Base-by-base conservation (phyloP, 257 asterid genomes). In the Coffea eugenioides region DNA sequence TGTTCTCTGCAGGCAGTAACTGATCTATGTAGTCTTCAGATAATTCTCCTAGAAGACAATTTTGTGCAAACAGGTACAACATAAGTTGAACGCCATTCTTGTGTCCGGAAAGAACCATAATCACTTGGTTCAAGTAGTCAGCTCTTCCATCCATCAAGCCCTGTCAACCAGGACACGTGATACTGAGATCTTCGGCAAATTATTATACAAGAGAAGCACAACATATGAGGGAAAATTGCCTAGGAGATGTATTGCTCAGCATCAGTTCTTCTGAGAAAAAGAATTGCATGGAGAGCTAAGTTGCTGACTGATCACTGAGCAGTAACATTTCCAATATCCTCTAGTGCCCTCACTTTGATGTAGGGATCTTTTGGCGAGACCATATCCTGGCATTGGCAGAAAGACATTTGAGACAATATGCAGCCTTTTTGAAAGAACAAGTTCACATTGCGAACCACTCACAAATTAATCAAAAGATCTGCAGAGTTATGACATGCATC, bases 351-450 rank as follows among this genome's bases (percentile, higher is more conserved):
- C 78, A 92, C 99, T 85, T 94, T 95, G 79, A 95, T 89, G 88
- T 85, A 94, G 46, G 99, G 98, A 89, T 95, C 97, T 84, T 95
- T 95, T 8, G 98, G 99, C 69, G 99, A 98, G 81, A 93, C 86
- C 94, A 86, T 95, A 81, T 95, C 99, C 98, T 95, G 82, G 59
- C 68, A 70, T 85, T 81, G 56, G 83, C 59, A 71, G 48, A 70
- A 82, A 83, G 41, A 79, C 70, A 76, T 23, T 61, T 74, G 79
- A 80, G 36, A 25, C 43, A 41, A 69, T 52, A 69, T 20, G 72
- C 48, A 73, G 76, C 23, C 51, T 46, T 62, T 67, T 71, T 66
- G 23, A 77, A 77, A 48, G 51, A 69, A 73, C 54, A 64, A 56
- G 23, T 48, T 62, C 59, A 5, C 52, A n/a, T 31, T 12, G n/a